Conservation (phyloP, 495 filamentous ascomycete genomes). For the Aspergillus indologenus region DNA sequence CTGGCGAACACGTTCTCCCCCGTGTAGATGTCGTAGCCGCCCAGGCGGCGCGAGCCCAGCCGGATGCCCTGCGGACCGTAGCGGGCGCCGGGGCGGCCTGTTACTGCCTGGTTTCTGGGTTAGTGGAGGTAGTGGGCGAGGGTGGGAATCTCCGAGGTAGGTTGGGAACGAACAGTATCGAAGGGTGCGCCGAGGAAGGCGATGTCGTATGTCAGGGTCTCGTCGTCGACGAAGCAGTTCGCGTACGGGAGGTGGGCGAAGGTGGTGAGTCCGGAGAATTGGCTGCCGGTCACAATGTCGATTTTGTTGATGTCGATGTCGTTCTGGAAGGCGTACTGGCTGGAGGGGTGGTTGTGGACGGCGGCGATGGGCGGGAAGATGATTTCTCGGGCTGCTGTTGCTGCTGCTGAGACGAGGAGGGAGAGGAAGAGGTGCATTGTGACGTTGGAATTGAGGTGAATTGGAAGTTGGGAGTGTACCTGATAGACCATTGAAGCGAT, state of each 20-base stretch:
- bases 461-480: too few species aligned
- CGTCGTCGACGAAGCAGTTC: constrained; percentile 31
- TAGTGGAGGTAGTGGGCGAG: background rate
- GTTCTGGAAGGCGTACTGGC: constrained; percentile 21
- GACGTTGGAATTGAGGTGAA: background rate
- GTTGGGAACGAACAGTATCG: constrained; percentile 39
- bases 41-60: constrained; percentile 41
- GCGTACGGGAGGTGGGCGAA: constrained; percentile 50
- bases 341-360: constrained; percentile 12
- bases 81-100: constrained; percentile 47
- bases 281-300: constrained; percentile 27
- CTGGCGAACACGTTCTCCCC: constrained; percentile 41
- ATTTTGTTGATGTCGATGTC: constrained; percentile 9
- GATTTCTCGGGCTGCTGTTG: constrained; percentile 31
- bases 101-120: constrained; percentile 27
- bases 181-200: constrained; percentile 47
- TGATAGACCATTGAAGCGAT: background rate
- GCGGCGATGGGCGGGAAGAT: constrained; percentile 35
- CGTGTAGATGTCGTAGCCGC: constrained; percentile 43
- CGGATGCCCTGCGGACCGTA: constrained; percentile 51
- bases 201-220: constrained; percentile 27
- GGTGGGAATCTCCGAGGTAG: too few species aligned
- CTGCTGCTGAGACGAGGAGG: constrained; percentile 1
- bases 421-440: background rate
- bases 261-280: constrained; percentile 44